A percentile compares a stretch with the other conserved stretches of the same genome.
phyloP scores from a whole-genome alignment of 75 land plant genomes.

The Selaginella moellendorffii region DNA sequence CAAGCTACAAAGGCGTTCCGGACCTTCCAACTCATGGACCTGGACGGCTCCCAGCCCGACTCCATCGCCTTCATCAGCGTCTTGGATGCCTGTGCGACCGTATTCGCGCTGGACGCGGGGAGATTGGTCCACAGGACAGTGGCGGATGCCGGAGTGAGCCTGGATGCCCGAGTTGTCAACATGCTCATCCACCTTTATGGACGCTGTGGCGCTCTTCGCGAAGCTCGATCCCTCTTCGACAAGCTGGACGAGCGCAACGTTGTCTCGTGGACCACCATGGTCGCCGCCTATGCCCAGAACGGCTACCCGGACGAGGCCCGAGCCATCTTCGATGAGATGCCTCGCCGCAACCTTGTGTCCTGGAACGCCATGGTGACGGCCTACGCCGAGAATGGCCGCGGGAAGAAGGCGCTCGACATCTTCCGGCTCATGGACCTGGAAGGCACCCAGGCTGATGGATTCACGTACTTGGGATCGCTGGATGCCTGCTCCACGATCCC shows the following conservation, averaged over 20 bases:
- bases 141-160: background rate
- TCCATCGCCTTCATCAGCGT: background rate
- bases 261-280: conserved; percentile 1
- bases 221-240: conserved; percentile 7
- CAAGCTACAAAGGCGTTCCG: background rate
- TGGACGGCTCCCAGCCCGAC: background rate
- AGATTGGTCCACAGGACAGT: background rate
- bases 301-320: conserved; percentile 1
- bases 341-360: background rate
- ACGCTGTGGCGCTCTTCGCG: conserved; percentile 9
- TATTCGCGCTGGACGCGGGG: background rate
- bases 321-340: background rate
- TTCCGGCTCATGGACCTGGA: background rate
- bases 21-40: background rate
- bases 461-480: background rate
- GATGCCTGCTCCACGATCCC: background rate
- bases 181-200: conserved; percentile 11
- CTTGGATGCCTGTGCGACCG: background rate
- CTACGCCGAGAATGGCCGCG: background rate
- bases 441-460: background rate
- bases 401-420: background rate
- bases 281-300: background rate
- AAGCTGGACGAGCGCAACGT: background rate
- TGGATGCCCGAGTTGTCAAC: background rate
- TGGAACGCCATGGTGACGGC: background rate